phyloP scores from a whole-genome alignment of 73 alveolate genomes.

The Tetrahymena thermophila region DNA sequence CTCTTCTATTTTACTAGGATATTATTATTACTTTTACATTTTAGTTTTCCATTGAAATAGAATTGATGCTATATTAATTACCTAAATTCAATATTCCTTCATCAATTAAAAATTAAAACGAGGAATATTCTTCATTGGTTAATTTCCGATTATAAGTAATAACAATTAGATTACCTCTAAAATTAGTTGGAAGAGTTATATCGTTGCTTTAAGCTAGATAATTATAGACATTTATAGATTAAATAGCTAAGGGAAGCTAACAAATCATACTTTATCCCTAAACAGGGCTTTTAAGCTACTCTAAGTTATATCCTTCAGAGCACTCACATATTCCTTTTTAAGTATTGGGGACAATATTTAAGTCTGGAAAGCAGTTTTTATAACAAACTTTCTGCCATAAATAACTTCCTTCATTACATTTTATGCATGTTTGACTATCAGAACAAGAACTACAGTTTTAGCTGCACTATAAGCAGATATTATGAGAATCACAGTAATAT shows the following conservation, averaged over 20 bases:
- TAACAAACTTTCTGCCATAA: background rate
- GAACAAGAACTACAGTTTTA: background rate
- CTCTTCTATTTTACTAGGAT: background rate
- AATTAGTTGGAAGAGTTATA: background rate
- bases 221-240: background rate
- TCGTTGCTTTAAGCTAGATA: background rate
- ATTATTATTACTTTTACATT: background rate
- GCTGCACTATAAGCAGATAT: background rate
- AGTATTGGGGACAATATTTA: background rate
- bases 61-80: background rate
- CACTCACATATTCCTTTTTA: background rate
- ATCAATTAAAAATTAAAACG: background rate
- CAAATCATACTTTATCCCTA: background rate
- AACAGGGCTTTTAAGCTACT: background rate
- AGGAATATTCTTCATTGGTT: background rate
- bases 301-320: background rate
- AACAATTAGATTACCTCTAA: background rate
- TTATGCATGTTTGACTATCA: background rate
- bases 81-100: background rate
- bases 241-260: background rate
- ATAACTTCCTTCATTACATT: background rate
- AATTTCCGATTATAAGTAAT: background rate
- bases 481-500: background rate
- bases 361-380: background rate
- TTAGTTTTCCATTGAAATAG: background rate